phyloP scores from a whole-genome alignment of 1,284 basidiomycete genomes.

The Papiliotrema flavescens region DNA sequence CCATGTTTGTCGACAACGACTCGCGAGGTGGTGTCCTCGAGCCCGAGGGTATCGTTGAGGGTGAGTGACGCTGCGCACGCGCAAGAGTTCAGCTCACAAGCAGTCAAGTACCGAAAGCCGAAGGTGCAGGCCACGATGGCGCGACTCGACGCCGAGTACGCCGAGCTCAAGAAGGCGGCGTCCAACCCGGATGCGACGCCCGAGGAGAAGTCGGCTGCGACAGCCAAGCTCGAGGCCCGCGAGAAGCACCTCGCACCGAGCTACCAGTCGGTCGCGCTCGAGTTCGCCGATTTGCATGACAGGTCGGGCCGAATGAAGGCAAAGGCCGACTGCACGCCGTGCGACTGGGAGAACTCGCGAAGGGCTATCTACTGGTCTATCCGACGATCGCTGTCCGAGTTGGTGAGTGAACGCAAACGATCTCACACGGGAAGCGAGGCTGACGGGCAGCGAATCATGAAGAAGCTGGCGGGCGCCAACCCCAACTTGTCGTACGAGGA shows the following conservation, averaged over 20 bases:
- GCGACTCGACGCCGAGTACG: constrained; percentile 82
- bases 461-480: constrained; percentile 47
- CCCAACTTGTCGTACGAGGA: constrained; percentile 44
- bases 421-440: background rate
- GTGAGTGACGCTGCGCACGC: constrained; percentile 8
- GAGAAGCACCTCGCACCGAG: constrained; percentile 82
- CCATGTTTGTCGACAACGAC: constrained; percentile 97
- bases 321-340: constrained; percentile 83
- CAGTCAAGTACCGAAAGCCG: constrained; percentile 72
- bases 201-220: constrained; percentile 69
- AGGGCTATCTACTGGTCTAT: constrained; percentile 95
- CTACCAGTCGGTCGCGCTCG: constrained; percentile 87
- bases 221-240: constrained; percentile 66
- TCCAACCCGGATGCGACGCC: constrained; percentile 66
- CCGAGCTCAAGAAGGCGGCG: constrained; percentile 72
- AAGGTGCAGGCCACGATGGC: constrained; percentile 90
- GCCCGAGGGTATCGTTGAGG: constrained; percentile 92
- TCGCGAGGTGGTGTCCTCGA: constrained; percentile 96
- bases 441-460: constrained; percentile 40
- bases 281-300: constrained; percentile 93
- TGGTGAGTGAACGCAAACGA: constrained; percentile 26
- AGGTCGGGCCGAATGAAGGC: constrained; percentile 96
- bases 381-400: constrained; percentile 57
- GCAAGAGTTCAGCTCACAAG: background rate
- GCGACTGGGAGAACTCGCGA: constrained; percentile 83